Evolutionary conservation across 768 basidiomycete species (phyloP).

Genomic region (Trametes cingulata): DNA sequence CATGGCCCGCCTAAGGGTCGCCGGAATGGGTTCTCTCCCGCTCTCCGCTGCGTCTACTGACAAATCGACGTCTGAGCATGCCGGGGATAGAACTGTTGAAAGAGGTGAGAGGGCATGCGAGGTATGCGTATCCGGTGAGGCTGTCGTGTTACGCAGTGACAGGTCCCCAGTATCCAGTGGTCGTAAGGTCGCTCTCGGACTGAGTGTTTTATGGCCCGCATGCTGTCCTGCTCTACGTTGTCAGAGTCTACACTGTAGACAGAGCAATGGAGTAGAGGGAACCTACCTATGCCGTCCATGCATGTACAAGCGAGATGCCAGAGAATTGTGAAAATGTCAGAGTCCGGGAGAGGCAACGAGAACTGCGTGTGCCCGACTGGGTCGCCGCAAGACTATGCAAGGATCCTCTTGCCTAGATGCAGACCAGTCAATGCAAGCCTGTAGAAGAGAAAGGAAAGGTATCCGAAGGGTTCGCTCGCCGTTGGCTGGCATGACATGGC

Average conservation of each 20-base stretch:
- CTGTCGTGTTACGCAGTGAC: not conserved
- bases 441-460: not conserved
- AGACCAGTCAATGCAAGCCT: not conserved
- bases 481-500: not conserved
- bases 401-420: too few species aligned
- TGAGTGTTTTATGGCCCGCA: not conserved
- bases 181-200: not conserved
- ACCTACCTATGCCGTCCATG: too few species aligned
- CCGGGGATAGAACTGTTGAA: conserved; percentile 8
- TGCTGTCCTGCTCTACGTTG: too few species aligned
- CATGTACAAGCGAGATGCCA: too few species aligned
- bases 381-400: too few species aligned
- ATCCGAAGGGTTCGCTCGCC: not conserved
- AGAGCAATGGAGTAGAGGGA: too few species aligned
- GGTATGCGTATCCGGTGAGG: not conserved
- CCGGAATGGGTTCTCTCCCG: not conserved
- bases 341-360: too few species aligned
- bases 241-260: not conserved
- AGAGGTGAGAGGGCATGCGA: conserved; percentile 11
- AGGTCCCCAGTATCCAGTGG: conserved; percentile 6
- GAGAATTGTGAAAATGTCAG: too few species aligned
- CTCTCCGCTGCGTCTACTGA: not conserved
- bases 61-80: conserved; percentile 3
- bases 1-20: conserved; percentile 12
- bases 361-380: too few species aligned